phyloP scores from a whole-genome alignment of 2,329 filamentous ascomycete species.

The Monilinia polystroma region DNA sequence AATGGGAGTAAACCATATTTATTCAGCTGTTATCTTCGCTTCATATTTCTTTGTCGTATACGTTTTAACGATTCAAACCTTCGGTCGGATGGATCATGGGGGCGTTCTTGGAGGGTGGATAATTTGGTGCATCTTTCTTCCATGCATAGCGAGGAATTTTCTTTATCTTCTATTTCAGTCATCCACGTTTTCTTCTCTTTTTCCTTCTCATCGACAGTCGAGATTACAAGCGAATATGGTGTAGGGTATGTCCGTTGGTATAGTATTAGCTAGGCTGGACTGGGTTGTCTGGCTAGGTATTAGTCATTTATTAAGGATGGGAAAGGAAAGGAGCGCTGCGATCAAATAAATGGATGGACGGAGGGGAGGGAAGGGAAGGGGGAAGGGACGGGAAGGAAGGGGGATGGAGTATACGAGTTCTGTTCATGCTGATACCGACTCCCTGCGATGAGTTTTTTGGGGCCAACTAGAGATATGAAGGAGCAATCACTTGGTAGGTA shows the following conservation, averaged over 20 bases:
- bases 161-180: too few relatives aligned
- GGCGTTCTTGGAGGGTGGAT: constrained; percentile 9
- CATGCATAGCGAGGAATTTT: constrained; percentile 27
- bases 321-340: background rate
- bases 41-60: constrained; percentile 11
- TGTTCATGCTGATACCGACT: background rate
- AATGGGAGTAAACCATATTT: constrained; percentile 14
- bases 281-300: background rate
- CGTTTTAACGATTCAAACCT: background rate
- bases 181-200: too few relatives aligned
- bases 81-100: background rate
- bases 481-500: background rate
- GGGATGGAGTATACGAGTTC: background rate
- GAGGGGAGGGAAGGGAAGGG: background rate
- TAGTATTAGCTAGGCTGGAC: background rate
- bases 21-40: constrained; percentile 11
- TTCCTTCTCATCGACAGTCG: background rate
- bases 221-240: background rate
- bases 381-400: background rate
- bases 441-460: background rate
- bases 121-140: constrained; percentile 8
- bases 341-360: background rate
- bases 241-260: background rate
- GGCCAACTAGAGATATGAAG: background rate
- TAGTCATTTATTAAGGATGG: background rate